These are phyloP conservation scores for Mycena chlorophos DNA, from an alignment of 768 basidiomycete species.

Conservation along the genomic window DNA sequence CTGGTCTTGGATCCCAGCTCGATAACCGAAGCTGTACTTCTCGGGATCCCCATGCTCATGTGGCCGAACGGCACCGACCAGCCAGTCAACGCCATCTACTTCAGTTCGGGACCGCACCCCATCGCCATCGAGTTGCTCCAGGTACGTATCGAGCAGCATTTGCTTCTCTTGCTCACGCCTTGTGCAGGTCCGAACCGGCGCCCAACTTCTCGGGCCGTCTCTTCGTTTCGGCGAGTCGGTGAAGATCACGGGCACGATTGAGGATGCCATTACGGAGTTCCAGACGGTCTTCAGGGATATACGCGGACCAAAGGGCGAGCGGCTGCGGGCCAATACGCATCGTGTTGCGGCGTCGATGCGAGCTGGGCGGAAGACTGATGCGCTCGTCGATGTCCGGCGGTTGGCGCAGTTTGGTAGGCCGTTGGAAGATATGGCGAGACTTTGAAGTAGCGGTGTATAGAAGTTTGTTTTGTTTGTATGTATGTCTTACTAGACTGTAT, in stretches of 20 bases:
- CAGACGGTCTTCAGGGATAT: not conserved
- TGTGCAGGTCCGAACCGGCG: conserved; percentile 6
- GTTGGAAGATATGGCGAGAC: too few relatives aligned
- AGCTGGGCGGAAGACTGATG: not conserved
- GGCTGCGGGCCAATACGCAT: not conserved
- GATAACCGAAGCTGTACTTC: conserved; percentile 1
- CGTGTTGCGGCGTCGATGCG: not conserved
- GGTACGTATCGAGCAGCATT: not conserved
- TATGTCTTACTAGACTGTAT: too few relatives aligned
- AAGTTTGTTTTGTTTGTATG: too few relatives aligned
- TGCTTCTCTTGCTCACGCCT: not conserved
- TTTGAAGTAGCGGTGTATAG: too few relatives aligned
- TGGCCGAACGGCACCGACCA: conserved; percentile 11
- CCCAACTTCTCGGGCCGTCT: conserved; percentile 5
- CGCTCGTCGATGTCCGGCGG: not conserved
- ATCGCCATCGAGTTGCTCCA: conserved; percentile 13
- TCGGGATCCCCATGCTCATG: conserved; percentile 13
- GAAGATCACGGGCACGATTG: conserved; percentile 4
- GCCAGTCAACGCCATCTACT: conserved; percentile 4
- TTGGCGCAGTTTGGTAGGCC: conserved; percentile 1
- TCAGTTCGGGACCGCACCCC: conserved; percentile 7
- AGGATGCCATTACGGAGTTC: conserved; percentile 10
- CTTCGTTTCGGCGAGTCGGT: not conserved
- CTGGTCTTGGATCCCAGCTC: not conserved
- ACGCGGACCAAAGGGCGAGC: not conserved